Conservation (phyloP, 2,329 filamentous ascomycete species). For the Plectosphaerella sp. region DNA sequence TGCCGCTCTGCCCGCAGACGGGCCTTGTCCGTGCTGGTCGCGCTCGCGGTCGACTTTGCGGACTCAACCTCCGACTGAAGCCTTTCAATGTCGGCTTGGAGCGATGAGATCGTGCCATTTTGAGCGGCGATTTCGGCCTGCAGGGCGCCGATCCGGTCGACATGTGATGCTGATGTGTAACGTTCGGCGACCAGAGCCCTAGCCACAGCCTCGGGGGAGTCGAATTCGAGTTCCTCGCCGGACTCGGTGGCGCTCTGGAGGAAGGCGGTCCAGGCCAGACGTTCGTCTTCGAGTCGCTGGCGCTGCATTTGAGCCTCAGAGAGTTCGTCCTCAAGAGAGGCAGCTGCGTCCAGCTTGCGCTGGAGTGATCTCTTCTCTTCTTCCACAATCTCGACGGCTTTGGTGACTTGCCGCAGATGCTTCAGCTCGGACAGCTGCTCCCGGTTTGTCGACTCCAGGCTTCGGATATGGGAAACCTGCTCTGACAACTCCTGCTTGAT, state of each 20-base stretch:
- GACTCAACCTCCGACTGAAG: slow-evolving; percentile 69
- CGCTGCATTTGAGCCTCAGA: slow-evolving; percentile 76
- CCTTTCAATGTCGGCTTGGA: slow-evolving; percentile 66
- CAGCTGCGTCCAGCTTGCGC: slow-evolving; percentile 70
- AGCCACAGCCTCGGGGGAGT: slow-evolving; percentile 83
- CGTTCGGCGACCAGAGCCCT: slow-evolving; percentile 79
- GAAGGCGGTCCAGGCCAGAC: slow-evolving; percentile 80
- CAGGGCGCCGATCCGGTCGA: slow-evolving; percentile 74
- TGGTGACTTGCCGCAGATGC: slow-evolving; percentile 74
- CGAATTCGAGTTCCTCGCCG: slow-evolving; percentile 66
- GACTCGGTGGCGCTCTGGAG: slow-evolving; percentile 63
- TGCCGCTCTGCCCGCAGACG: slow-evolving; percentile 79
- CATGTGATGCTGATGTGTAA: slow-evolving; percentile 71
- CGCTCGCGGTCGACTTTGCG: slow-evolving; percentile 46
- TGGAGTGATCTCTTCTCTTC: slow-evolving; percentile 88
- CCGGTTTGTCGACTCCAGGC: slow-evolving; percentile 73
- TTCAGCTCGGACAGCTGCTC: slow-evolving; percentile 78
- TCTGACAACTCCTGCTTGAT: slow-evolving; percentile 86
- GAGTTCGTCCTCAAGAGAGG: slow-evolving; percentile 70
- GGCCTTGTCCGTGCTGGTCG: slow-evolving; percentile 57
- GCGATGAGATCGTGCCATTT: slow-evolving; percentile 65
- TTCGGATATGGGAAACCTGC: slow-evolving; percentile 86
- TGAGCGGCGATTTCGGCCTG: slow-evolving; percentile 76
- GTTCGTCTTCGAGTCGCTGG: slow-evolving; percentile 84
- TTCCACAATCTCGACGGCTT: slow-evolving; percentile 88